Evolutionary conservation across 2,329 filamentous ascomycete genomes (phyloP).

Genomic region (Thielaviopsis musarum): DNA sequence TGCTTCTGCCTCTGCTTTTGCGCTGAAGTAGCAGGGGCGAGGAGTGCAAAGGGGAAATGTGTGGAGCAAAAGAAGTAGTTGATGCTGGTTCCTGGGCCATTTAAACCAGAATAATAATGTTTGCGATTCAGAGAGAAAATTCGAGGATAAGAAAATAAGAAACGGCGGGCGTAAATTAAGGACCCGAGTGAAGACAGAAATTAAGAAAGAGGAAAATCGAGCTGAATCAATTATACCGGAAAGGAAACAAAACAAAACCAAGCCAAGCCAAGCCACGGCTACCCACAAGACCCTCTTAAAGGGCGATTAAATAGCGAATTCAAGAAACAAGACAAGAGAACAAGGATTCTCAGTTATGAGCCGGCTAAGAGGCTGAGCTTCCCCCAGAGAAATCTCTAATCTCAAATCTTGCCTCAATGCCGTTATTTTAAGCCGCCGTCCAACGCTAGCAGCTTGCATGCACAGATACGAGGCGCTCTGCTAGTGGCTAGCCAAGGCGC

Average conservation of each 20-base stretch:
- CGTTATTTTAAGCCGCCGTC: neutral
- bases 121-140: neutral
- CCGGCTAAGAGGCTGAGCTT: neutral
- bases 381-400: neutral
- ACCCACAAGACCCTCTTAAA: no score
- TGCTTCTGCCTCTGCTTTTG: neutral
- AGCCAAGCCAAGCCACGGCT: no score
- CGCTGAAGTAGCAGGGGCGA: neutral
- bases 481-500: neutral
- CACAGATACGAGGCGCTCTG: neutral
- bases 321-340: neutral
- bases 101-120: neutral
- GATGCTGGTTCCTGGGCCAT: neutral
- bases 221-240: no score
- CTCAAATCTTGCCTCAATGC: neutral
- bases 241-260: no score
- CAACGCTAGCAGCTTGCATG: neutral
- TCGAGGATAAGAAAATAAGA: neutral
- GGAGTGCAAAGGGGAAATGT: neutral
- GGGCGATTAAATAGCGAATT: neutral
- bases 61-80: neutral
- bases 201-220: neutral
- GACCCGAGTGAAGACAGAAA: neutral
- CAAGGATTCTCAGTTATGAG: neutral
- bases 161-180: neutral